Base-by-base conservation (phyloP, 2,329 filamentous ascomycete genomes). In the Monosporascus sp. region DNA sequence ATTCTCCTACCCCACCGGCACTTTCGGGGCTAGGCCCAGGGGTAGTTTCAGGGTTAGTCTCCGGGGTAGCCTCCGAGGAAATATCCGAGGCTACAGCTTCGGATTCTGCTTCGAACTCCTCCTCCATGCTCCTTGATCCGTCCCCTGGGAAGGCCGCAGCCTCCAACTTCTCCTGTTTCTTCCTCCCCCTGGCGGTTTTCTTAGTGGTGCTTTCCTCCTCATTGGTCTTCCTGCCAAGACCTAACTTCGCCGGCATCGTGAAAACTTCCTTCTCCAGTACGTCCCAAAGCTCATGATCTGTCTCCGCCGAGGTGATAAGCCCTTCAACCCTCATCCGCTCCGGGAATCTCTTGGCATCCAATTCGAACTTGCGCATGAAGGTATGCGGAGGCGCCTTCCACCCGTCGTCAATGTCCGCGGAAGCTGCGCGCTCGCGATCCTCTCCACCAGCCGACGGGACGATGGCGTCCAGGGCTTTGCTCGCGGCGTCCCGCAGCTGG, bases 191-290 rank as follows among this genome's bases (percentile, higher is more conserved):
- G 1, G 48, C 44, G 20, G 37, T 41, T 51, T 51, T 54, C 50
- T 25, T 14, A 20, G 18, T 38, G 38, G 53, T 47, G 14, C 27
- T 14, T 22, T 56, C 45, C 20, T 49, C 51, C 50, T 50, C 18
- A 27, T 47, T 31, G 25, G 55, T 49, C 17, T 15, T 31, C 20
- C 50, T 56, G 50, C 72, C 65, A 14, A 88, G 73, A 11, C 83
- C 79, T 20, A 90, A 70, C 54, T 73, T 77, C 3, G 70, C 65
- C 0, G 86, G 78, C 57, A 85, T 69, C 1, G 77, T 74, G 60
- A 91, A 88, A 14, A 91, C 83, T 49, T 90, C 80, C 5, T 72
- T 66, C 56, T 89, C 82, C 65, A 92, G 74, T 3, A 87, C 68
- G 7, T 81, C 67, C 87, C 88, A 91, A 9, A 90, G 73, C 49